phyloP scores from a whole-genome alignment of 495 filamentous ascomycete genomes.

The Xylaria cubensis region DNA sequence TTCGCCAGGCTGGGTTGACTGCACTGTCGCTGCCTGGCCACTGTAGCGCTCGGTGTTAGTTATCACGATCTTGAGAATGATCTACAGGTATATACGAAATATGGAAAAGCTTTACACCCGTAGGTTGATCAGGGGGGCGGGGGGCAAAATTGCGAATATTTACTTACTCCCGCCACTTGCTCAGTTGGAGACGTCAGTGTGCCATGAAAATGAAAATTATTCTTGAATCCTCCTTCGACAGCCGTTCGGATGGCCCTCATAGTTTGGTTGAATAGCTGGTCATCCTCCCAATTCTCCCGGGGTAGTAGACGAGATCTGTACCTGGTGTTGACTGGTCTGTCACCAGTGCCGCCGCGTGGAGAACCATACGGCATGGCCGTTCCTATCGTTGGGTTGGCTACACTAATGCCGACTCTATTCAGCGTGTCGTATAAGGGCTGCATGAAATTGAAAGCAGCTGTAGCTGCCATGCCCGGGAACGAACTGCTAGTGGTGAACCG shows the following conservation, averaged over 20 bases:
- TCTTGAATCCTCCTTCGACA: slow-evolving; percentile 52
- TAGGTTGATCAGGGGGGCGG: background rate
- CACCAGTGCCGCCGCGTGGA: slow-evolving; percentile 39
- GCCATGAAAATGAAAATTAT: slow-evolving; percentile 52
- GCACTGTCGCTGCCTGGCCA: slow-evolving; percentile 51
- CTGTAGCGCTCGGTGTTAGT: background rate
- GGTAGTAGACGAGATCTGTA: slow-evolving; percentile 60
- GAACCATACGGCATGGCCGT: slow-evolving; percentile 29
- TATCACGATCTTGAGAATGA: background rate
- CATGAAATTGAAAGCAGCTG: slow-evolving; percentile 34
- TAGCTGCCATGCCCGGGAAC: slow-evolving; percentile 34
- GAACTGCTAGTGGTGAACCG: slow-evolving; percentile 41
- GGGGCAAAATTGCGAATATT: background rate
- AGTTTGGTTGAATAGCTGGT: slow-evolving; percentile 52
- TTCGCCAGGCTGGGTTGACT: slow-evolving; percentile 63
- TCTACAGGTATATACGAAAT: background rate
- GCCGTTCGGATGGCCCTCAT: slow-evolving; percentile 55
- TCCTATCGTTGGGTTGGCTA: slow-evolving; percentile 34
- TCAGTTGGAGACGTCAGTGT: slow-evolving; percentile 48
- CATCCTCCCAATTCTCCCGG: slow-evolving; percentile 51
- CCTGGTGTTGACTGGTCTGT: slow-evolving; percentile 35
- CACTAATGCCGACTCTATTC: slow-evolving; percentile 41
- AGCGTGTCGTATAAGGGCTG: slow-evolving; percentile 44
- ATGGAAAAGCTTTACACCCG: background rate
- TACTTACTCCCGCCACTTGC: slow-evolving; percentile 36